A percentile compares a stretch with the other conserved stretches of the same genome.
Conservation (phyloP, 2,329 filamentous ascomycete species). For the Apiospora pterosperma region DNA sequence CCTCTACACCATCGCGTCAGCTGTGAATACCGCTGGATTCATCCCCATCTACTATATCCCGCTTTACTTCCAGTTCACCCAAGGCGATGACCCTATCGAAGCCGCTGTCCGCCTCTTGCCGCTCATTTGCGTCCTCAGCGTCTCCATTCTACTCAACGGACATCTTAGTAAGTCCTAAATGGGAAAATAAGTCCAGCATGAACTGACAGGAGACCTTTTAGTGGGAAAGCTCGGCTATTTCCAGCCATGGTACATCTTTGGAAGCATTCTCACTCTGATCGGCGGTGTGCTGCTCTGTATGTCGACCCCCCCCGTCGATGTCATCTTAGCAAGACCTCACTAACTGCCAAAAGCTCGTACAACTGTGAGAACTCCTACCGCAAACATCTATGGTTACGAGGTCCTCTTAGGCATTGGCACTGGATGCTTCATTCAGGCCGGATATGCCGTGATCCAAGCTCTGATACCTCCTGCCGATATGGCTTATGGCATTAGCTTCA, state of each 20-base stretch:
- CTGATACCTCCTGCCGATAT: constrained; percentile 26
- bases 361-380: constrained; percentile 11
- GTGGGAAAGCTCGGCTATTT: constrained; percentile 14
- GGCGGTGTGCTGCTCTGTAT: constrained; percentile 20
- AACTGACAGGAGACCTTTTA: too few relatives aligned
- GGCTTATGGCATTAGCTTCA: constrained; percentile 32
- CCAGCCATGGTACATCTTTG: constrained; percentile 31
- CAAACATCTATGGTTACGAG: constrained; percentile 30
- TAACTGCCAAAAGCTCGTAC: not conserved
- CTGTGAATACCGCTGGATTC: constrained; percentile 32
- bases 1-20: constrained; percentile 26
- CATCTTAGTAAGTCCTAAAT: not conserved
- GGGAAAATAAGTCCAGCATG: too few relatives aligned
- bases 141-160: constrained; percentile 33
- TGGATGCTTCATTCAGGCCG: constrained; percentile 30
- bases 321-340: not conserved
- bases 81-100: constrained; percentile 12
- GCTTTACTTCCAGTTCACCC: constrained; percentile 45
- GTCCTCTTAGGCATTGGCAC: constrained; percentile 38
- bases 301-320: not conserved
- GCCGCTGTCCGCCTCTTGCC: constrained; percentile 8
- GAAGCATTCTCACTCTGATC: constrained; percentile 21
- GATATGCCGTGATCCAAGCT: constrained; percentile 31
- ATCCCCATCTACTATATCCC: constrained; percentile 48
- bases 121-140: not conserved